phyloP scores from a whole-genome alignment of 2,329 filamentous ascomycete genomes.

The Aspergillus aculeatus region DNA sequence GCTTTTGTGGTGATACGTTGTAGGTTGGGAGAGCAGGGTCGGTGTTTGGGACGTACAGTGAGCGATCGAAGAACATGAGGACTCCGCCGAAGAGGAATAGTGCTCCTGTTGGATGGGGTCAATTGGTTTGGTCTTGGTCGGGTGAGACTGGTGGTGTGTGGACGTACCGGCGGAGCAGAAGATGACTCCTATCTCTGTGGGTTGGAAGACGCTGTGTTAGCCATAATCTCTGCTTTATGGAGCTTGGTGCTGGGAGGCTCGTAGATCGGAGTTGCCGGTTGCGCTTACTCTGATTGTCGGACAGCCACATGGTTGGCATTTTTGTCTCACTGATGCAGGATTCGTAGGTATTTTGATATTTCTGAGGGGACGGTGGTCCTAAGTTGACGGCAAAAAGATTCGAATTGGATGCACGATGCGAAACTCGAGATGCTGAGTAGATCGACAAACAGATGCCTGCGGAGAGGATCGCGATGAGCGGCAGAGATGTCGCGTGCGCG shows the following conservation, averaged over 20 bases:
- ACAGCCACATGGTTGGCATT: constrained; percentile 93
- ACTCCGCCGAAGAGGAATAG: constrained; percentile 95
- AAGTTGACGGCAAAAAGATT: not conserved
- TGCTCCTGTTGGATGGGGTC: constrained; percentile 61
- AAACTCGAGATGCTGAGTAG: not conserved
- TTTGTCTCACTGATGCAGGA: constrained; percentile 28
- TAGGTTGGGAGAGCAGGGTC: not conserved
- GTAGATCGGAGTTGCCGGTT: not conserved
- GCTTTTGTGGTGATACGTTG: not conserved
- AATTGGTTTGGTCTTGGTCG: not conserved
- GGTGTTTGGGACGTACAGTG: constrained; percentile 65
- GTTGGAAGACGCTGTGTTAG: constrained; percentile 19
- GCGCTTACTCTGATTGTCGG: constrained; percentile 84
- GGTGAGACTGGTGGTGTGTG: not conserved
- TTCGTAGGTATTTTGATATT: not conserved
- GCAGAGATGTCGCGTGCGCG: not conserved
- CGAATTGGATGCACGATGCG: not conserved
- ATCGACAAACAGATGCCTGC: not conserved
- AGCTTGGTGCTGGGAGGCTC: not conserved
- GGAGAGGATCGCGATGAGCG: not conserved
- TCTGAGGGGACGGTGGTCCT: not conserved
- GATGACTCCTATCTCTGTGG: constrained; percentile 85
- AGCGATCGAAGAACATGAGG: constrained; percentile 95
- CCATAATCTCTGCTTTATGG: not conserved
- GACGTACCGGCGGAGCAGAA: constrained; percentile 95